phyloP scores from a whole-genome alignment of 352 stramenopile genomes.

The Pythium brachiatum region DNA sequence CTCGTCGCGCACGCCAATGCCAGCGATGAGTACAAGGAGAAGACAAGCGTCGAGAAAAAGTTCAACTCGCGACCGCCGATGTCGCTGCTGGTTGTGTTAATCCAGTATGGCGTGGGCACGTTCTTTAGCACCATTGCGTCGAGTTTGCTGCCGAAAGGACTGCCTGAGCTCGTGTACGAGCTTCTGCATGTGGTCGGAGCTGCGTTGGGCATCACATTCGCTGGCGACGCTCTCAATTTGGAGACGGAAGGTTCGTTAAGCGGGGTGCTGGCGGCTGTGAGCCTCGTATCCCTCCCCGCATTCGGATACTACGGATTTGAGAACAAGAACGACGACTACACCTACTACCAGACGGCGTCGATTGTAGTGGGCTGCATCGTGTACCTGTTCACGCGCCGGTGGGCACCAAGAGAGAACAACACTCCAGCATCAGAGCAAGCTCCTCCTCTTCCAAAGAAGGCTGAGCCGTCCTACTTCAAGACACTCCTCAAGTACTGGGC shows the following conservation, averaged over 20 bases:
- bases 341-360: background rate
- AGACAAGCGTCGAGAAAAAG: constrained; percentile 10
- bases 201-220: constrained; percentile 20
- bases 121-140: constrained; percentile 11
- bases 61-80: constrained; percentile 15
- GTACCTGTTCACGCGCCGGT: constrained; percentile 8
- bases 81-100: constrained; percentile 11
- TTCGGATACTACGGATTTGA: constrained; percentile 2
- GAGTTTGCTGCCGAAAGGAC: constrained; percentile 12
- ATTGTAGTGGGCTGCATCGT: background rate
- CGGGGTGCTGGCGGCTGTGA: background rate
- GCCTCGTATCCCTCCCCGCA: background rate
- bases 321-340: constrained; percentile 4
- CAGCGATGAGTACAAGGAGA: constrained; percentile 16
- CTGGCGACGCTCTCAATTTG: constrained; percentile 16
- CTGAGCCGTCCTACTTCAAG: background rate
- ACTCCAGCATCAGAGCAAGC: background rate
- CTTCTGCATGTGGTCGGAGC: constrained; percentile 20
- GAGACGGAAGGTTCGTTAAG: background rate
- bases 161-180: constrained; percentile 10
- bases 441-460: background rate
- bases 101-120: constrained; percentile 10
- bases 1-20: constrained; percentile 23
- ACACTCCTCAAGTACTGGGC: constrained; percentile 17
- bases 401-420: background rate